These are phyloP conservation scores for Inga oerstediana DNA, from an alignment of 306 rosid species.

Conservation along the genomic window DNA sequence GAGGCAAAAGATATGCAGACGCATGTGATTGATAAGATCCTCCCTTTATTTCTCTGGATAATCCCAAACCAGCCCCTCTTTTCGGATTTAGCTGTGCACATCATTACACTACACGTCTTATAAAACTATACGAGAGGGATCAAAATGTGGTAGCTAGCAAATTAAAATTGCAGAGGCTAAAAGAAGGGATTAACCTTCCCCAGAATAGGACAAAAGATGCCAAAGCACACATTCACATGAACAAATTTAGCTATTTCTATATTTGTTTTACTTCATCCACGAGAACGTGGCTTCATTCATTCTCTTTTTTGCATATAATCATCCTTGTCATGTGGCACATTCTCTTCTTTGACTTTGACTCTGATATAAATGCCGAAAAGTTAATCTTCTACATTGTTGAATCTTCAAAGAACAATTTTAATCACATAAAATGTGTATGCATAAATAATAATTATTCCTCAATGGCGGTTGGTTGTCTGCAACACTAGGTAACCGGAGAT, in stretches of 20 bases:
- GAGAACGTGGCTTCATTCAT: conserved; percentile 37
- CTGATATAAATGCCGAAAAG: not conserved
- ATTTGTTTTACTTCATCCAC: conserved; percentile 29
- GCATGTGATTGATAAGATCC: conserved; percentile 45
- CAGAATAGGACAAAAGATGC: conserved; percentile 48
- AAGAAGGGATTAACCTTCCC: conserved; percentile 45
- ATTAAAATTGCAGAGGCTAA: conserved; percentile 21
- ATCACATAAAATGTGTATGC: not conserved
- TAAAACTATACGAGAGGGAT: conserved; percentile 15
- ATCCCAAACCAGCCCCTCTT: conserved; percentile 35
- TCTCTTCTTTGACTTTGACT: conserved; percentile 17
- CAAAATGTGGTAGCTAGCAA: conserved; percentile 20
- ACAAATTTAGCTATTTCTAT: not conserved
- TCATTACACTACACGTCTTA: conserved; percentile 24
- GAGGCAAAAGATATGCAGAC: conserved; percentile 29
- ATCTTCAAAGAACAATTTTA: not conserved
- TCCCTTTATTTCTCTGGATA: conserved; percentile 32
- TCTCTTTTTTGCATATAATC: conserved; percentile 22
- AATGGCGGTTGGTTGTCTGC: not conserved
- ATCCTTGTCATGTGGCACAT: conserved; percentile 6
- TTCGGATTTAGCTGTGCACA: conserved; percentile 42
- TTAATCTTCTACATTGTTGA: not conserved
- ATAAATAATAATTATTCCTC: not conserved
- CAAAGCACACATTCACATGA: conserved; percentile 43
- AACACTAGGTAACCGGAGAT: not conserved